Conservation (phyloP, 805 yeast species). For the Barnettozyma botsteinii region DNA sequence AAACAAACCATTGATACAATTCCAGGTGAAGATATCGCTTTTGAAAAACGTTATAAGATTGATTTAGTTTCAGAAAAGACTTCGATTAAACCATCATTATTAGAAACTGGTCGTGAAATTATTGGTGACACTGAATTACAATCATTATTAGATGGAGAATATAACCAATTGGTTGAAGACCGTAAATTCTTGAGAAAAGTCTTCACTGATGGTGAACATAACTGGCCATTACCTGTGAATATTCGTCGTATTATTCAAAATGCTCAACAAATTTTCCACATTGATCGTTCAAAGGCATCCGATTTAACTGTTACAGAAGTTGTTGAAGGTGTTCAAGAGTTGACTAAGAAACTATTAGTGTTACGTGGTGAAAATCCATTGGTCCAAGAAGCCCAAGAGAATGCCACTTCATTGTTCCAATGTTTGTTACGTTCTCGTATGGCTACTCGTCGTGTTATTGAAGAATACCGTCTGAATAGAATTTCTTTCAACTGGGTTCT, state of each 20-base stretch:
- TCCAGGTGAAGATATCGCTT: slow-evolving; percentile 83
- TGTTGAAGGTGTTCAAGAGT: slow-evolving; percentile 60
- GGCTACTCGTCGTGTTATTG: slow-evolving; percentile 84
- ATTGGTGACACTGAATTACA: slow-evolving; percentile 86
- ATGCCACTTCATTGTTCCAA: slow-evolving; percentile 86
- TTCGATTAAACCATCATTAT: slow-evolving; percentile 60
- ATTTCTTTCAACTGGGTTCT: slow-evolving; percentile 93
- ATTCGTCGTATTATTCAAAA: slow-evolving; percentile 94
- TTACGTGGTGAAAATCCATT: slow-evolving; percentile 77
- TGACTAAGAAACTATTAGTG: slow-evolving; percentile 64
- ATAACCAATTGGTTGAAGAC: slow-evolving; percentile 67
- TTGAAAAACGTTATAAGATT: slow-evolving; percentile 78
- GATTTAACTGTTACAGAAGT: slow-evolving; percentile 84
- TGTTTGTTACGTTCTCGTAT: slow-evolving; percentile 89
- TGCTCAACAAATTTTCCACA: slow-evolving; percentile 94
- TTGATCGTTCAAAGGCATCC: slow-evolving; percentile 84
- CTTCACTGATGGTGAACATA: slow-evolving; percentile 89
- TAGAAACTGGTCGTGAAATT: slow-evolving; percentile 89
- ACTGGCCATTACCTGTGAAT: slow-evolving; percentile 97
- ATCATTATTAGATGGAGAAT: slow-evolving; percentile 76
- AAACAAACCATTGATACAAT: slow-evolving; percentile 93
- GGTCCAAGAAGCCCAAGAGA: slow-evolving; percentile 79
- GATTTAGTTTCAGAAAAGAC: slow-evolving; percentile 72
- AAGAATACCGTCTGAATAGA: slow-evolving; percentile 79
- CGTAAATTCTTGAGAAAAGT: slow-evolving; percentile 77